Percentiles rank a stretch among this genome's conserved stretches.
Evolutionary conservation across 768 basidiomycete species (phyloP).

Genomic region (Mrakia hoshinonis): DNA sequence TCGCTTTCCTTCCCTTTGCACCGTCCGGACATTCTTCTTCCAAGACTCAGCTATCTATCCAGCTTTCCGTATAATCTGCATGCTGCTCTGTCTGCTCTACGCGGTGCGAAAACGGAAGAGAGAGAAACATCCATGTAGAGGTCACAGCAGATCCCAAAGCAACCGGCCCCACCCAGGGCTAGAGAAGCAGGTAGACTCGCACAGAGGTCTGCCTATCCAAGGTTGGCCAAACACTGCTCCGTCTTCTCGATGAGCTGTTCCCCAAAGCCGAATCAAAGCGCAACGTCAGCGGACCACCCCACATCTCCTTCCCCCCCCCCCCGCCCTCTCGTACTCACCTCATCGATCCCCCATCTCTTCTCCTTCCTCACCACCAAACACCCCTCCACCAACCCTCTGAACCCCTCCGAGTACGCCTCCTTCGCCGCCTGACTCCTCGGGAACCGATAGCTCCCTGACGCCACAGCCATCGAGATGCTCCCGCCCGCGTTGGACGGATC

Average conservation of each 20-base stretch:
- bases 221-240: slow-evolving; percentile 1
- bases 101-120: no score
- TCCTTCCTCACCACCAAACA: slow-evolving; percentile 76
- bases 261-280: background rate
- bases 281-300: background rate
- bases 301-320: background rate
- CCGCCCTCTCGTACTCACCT: slow-evolving; percentile 26
- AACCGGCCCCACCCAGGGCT: no score
- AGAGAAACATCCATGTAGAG: no score
- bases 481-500: slow-evolving; percentile 25
- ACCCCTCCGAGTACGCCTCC: slow-evolving; percentile 67
- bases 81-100: no score
- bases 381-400: slow-evolving; percentile 69
- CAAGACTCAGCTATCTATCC: no score
- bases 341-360: slow-evolving; percentile 73
- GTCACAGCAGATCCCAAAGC: no score
- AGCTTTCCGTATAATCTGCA: no score
- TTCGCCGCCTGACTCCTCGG: slow-evolving; percentile 21
- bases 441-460: slow-evolving; percentile 45
- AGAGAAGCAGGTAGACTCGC: no score
- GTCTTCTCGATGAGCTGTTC: slow-evolving; percentile 48
- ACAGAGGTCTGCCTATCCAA: no score
- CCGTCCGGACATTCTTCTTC: no score
- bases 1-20: no score
- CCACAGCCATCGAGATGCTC: slow-evolving; percentile 25